Evolutionary conservation across 192 early-diverging fungal genomes (phyloP), one percentile per base, ranked within the genome.

Genomic region (Cetraspora pellucida): DNA sequence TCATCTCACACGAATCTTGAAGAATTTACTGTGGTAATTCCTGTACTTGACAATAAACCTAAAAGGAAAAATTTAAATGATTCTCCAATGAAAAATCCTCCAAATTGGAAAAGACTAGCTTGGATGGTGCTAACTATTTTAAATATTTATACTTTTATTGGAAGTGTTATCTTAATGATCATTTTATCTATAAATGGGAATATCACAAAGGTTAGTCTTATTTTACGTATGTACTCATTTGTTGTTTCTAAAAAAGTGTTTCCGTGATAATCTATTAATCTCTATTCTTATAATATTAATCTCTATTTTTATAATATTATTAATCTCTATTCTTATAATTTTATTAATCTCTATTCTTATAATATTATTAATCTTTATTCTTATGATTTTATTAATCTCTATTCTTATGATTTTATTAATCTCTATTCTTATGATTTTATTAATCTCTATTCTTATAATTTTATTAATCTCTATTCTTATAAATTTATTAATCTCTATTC

Each of bases 61-160:
- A 58, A n/a, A n/a, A 17, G 23, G 3, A 61, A 61, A 61, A 28
- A 7, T 37, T 37, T 37, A 37, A 37, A 37, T 37, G 37, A 28
- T 16, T 61, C 59, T 6, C 27, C 59, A 30, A 61, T 61, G 59
- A 21, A 61, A 28, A 61, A 61, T 61, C 59, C 59, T 61, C 1
- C 59, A 16, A 27, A 14, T 23, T 61, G 59, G 59, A 61, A 7
- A 61, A 11, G 59, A 61, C 2, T 28, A 8, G 11, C 7, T 25
- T 61, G 27, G 59, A 8, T 6, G 25, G 16, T 61, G 2, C 27
- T 60, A 28, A 60, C 59, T 6, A 0, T 61, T 17, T 25, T 28
- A 28, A 60, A 60, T 60, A 3, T 60, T 60, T 60, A 60, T 27
- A 9, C 59, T 3, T 27, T 60, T 60, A 60, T 60, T 3, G 59